Percentiles rank a stretch among this genome's conserved stretches.
Evolutionary conservation across 129 eudicot species (phyloP).

Genomic region (Saposhnikovia divaricata): DNA sequence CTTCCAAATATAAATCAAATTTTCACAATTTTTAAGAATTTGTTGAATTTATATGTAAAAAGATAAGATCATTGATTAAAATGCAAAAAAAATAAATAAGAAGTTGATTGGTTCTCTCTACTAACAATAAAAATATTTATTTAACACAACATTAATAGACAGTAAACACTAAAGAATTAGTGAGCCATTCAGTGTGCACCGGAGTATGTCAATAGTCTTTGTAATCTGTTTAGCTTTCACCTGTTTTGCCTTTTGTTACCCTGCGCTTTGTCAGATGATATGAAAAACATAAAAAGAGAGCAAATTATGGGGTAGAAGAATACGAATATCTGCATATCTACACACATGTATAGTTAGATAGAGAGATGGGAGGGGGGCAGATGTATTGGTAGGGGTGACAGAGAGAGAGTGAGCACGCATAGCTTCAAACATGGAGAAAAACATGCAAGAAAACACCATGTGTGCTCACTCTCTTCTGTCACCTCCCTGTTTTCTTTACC

Average conservation of each 20-base stretch:
- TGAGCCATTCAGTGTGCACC: background rate
- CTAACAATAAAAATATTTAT: too few relatives aligned
- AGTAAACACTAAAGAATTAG: too few relatives aligned
- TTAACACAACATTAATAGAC: too few relatives aligned
- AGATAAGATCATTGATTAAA: too few relatives aligned
- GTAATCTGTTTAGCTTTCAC: background rate
- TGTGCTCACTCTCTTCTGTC: conserved; percentile 16
- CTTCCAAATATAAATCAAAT: too few relatives aligned
- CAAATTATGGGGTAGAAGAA: background rate
- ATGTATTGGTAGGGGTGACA: conserved; percentile 4
- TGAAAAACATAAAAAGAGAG: background rate
- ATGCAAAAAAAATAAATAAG: too few relatives aligned
- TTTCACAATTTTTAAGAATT: too few relatives aligned
- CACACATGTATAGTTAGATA: background rate
- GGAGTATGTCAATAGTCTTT: background rate
- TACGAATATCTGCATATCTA: background rate
- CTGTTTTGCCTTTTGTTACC: background rate
- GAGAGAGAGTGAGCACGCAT: conserved; percentile 13
- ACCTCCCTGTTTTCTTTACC: conserved; percentile 4
- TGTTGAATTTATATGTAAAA: too few relatives aligned
- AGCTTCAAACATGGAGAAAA: conserved; percentile 2
- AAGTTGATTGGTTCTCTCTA: too few relatives aligned
- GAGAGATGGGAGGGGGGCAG: background rate
- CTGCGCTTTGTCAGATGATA: background rate
- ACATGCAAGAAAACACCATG: conserved; percentile 3